Evolutionary conservation across 164 flowering plant species (phyloP), one percentile per base, ranked within the genome.

Genomic region (Vitis rotundifolia): DNA sequence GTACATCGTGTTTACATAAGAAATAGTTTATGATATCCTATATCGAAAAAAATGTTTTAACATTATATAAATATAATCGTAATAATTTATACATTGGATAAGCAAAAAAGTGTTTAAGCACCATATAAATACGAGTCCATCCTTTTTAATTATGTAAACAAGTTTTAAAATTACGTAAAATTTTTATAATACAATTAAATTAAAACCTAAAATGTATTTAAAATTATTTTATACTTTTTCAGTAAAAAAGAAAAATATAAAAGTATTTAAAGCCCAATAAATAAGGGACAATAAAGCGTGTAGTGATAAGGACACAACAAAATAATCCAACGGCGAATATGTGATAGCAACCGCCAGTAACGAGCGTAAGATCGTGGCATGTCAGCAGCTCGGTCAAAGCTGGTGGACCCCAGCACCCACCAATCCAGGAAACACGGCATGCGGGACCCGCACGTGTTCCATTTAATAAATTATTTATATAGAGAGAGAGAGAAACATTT

Each of bases 341-440:
- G 7, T 31, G 44, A 31, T 31, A 59, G 61, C 31, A 19, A 1
- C 61, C 28, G 22, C 11, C 44, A 11, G 18, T 26, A 13, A 59
- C 13, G 61, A 59, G 29, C 31, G 61, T 59, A 31, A 11, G 61
- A 71, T 71, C 11, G 2, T 22, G 49, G 63, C 74, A 64, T 57
- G 63, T 64, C 74, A 70, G n/a, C 28, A 13, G 37, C 14, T 5
- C 1, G 59, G 67, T 62, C 73, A 70, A 63, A 62, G 37, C 19
- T 31, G 16, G 61, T 26, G 52, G 73, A 61, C 8, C 73, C 73
- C 18, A 70, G 53, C 73, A 62, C 59, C 31, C 61, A 48, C 61
- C 61, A 14, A 22, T 59, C 67, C 73, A 14, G 61, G 73, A 70
- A 67, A 56, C 62, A 54, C 62, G 70, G 49, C 15, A 3, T 22